Evolutionary conservation across 495 filamentous ascomycete genomes (phyloP).

Genomic region (Tricharina praecox): DNA sequence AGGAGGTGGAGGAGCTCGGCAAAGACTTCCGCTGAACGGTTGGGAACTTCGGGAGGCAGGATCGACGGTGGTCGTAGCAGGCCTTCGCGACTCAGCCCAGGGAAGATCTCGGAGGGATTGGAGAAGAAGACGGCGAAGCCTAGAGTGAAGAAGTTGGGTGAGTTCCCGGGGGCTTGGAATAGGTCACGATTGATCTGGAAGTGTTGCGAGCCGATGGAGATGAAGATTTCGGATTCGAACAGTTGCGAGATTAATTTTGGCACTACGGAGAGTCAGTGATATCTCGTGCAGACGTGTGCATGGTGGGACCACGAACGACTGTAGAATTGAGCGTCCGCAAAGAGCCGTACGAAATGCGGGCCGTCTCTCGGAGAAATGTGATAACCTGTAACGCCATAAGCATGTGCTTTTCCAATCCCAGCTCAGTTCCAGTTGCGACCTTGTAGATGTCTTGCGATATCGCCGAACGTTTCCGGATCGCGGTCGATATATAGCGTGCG

Average conservation of each 20-base stretch:
- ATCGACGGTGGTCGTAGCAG: constrained; percentile 86
- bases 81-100: constrained; percentile 59
- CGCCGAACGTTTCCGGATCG: constrained; percentile 74
- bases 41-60: constrained; percentile 61
- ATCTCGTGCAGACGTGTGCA: constrained; percentile 5
- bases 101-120: constrained; percentile 62
- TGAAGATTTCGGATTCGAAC: constrained; percentile 85
- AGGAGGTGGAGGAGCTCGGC: constrained; percentile 68
- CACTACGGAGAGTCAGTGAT: constrained; percentile 34
- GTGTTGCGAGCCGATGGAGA: constrained; percentile 65
- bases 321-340: constrained; percentile 94
- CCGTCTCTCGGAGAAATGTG: constrained; percentile 69
- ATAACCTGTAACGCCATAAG: constrained; percentile 40
- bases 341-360: constrained; percentile 73
- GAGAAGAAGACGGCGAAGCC: constrained; percentile 84
- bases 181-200: constrained; percentile 85
- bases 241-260: constrained; percentile 82
- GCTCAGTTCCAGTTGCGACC: too few species aligned
- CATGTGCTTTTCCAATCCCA: too few species aligned
- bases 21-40: constrained; percentile 63
- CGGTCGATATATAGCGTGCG: constrained; percentile 87
- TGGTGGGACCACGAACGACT: constrained; percentile 37
- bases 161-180: constrained; percentile 69
- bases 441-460: constrained; percentile 83
- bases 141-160: constrained; percentile 88